Evolutionary conservation across 495 filamentous ascomycete genomes (phyloP), one percentile per base, ranked within the genome.

Genomic region (Pyrenopolyporus hunteri): DNA sequence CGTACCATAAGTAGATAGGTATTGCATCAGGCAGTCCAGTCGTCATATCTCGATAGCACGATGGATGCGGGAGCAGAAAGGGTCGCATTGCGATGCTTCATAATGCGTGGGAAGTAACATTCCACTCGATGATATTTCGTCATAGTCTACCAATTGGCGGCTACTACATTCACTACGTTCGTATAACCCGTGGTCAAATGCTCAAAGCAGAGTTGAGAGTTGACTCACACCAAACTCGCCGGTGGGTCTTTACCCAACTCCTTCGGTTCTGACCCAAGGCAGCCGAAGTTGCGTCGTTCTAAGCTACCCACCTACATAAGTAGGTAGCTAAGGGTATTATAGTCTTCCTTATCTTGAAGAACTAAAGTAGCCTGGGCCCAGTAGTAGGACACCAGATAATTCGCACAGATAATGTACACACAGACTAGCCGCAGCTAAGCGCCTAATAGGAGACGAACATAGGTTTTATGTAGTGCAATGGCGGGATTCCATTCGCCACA

Each of bases 21-120:
- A 59, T 51, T 44, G 20, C 26, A 39, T 59, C 37, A 56, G 45
- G 25, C 46, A 39, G 37, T 56, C 52, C 51, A 35, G 23, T 52
- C 51, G 63, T 60, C 63, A 66, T 50, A 60, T 60, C 46, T 43
- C 26, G n/a, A 66, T 36, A 33, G 46, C 47, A 66, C 36, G 44
- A 37, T 46, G 39, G 57, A 39, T n/a, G 14, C 53, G 26, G 46
- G 42, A 52, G 42, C 51, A 43, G 23, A 50, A 57, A 57, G 51
- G 28, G 63, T 66, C 50, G 47, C 57, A 66, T 66, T 60, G 63
- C 47, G 58, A 23, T 29, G 20, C 53, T 39, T 22, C 45, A 42
- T 25, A 47, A 53, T 53, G 51, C 57, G 39, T 57, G 13, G 35
- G 53, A 44, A 26, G 63, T 60, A 52, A n/a, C 57, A 60, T 57